Conservation (phyloP, 768 basidiomycete species). For the Termitomyces sp. region DNA sequence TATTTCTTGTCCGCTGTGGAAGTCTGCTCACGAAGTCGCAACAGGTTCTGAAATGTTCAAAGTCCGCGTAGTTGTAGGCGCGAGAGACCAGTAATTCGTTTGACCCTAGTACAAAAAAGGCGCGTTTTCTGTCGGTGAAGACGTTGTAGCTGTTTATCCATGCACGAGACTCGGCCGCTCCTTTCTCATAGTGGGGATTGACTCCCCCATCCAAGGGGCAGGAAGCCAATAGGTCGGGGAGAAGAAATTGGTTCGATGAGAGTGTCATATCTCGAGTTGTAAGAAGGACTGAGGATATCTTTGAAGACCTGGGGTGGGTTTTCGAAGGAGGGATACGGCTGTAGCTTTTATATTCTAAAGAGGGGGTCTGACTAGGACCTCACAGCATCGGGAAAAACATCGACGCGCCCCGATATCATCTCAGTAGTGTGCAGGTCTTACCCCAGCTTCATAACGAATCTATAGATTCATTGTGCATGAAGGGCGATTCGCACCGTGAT, state of each 20-base stretch:
- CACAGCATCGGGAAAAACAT: slow-evolving; percentile 25
- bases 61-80: slow-evolving; percentile 57
- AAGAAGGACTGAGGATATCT: slow-evolving; percentile 13
- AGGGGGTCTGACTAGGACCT: slow-evolving; percentile 12
- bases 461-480: slow-evolving; percentile 35
- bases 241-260: slow-evolving; percentile 37
- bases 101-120: slow-evolving; percentile 61
- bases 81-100: slow-evolving; percentile 63
- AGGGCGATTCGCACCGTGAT: slow-evolving; percentile 24
- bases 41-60: slow-evolving; percentile 55
- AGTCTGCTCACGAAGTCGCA: slow-evolving; percentile 54
- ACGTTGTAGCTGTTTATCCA: slow-evolving; percentile 64
- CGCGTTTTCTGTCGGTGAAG: slow-evolving; percentile 58
- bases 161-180: slow-evolving; percentile 53
- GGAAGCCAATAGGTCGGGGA: slow-evolving; percentile 55
- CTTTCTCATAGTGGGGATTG: slow-evolving; percentile 57
- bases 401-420: slow-evolving; percentile 33
- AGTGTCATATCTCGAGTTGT: slow-evolving; percentile 21
- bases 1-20: slow-evolving; percentile 1
- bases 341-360: slow-evolving; percentile 10
- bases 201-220: slow-evolving; percentile 48
- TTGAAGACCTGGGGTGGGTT: neutral
- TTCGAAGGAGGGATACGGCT: neutral
- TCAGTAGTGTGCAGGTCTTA: slow-evolving; percentile 22
- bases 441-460: slow-evolving; percentile 30